Evolutionary conservation across 768 basidiomycete species (phyloP).

Genomic region (Hygrocybe punicea): DNA sequence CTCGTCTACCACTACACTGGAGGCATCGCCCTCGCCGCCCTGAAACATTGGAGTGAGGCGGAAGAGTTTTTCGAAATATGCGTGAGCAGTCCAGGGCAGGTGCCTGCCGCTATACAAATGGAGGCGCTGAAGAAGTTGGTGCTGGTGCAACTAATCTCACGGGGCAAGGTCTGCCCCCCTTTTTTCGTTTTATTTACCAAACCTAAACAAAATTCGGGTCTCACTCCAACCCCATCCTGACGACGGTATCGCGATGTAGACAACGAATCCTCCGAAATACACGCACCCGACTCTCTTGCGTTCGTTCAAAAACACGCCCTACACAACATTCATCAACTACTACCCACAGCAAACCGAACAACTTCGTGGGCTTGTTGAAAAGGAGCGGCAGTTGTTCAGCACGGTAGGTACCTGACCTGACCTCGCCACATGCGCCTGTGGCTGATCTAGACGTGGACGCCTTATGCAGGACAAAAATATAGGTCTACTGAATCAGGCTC

Average conservation of each 20-base stretch:
- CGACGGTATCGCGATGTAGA: conserved; percentile 26
- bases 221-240: too few species aligned
- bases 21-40: conserved; percentile 62
- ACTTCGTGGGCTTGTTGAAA: conserved; percentile 48
- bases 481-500: conserved; percentile 64
- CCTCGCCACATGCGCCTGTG: neutral
- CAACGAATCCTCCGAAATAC: conserved; percentile 66
- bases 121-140: conserved; percentile 84
- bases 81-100: conserved; percentile 56
- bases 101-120: conserved; percentile 67
- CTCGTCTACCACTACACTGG: conserved; percentile 83
- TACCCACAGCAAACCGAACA: conserved; percentile 57
- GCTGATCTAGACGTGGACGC: neutral
- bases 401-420: conserved; percentile 38
- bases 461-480: conserved; percentile 60
- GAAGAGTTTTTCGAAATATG: conserved; percentile 80
- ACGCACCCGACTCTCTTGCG: conserved; percentile 55
- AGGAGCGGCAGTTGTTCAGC: conserved; percentile 52
- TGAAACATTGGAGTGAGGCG: conserved; percentile 66
- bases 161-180: conserved; percentile 56
- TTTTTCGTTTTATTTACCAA: too few species aligned
- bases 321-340: conserved; percentile 56
- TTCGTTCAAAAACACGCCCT: conserved; percentile 65
- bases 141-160: conserved; percentile 72
- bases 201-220: too few species aligned